Evolutionary conservation across 345 rosid species (phyloP).

Genomic region (Eucalyptus globulus): DNA sequence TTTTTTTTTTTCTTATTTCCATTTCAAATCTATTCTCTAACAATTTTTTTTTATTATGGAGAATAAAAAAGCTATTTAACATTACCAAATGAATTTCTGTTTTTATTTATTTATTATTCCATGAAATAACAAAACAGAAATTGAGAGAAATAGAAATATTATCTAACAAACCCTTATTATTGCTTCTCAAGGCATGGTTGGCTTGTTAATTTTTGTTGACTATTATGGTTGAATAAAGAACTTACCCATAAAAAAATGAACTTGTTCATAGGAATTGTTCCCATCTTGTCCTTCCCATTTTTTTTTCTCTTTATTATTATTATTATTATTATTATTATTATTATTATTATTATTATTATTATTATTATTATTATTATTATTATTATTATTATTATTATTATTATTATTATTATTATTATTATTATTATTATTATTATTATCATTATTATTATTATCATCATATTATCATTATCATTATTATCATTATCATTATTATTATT

Average conservation of each 20-base stretch:
- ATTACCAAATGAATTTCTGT: rapidly evolving
- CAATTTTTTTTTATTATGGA: rapidly evolving
- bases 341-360: background rate
- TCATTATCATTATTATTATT: too few relatives aligned
- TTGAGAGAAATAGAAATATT: rapidly evolving
- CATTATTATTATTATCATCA: too few relatives aligned
- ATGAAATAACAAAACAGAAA: rapidly evolving
- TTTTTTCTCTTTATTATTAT: background rate
- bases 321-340: too few relatives aligned
- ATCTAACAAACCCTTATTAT: rapidly evolving
- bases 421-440: too few relatives aligned
- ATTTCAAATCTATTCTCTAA: rapidly evolving
- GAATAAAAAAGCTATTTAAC: rapidly evolving
- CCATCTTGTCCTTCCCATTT: background rate
- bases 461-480: too few relatives aligned
- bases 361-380: too few relatives aligned
- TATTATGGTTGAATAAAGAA: background rate
- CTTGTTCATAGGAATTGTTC: background rate
- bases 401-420: too few relatives aligned
- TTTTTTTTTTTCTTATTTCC: rapidly evolving
- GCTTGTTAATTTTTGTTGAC: background rate
- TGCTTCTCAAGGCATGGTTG: too few relatives aligned
- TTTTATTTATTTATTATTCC: rapidly evolving
- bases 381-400: background rate
- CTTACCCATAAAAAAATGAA: background rate